Evolutionary conservation across 179 eudicot genomes (phyloP), one percentile per base, ranked within the genome.

Genomic region (Patellifolia procumbens): DNA sequence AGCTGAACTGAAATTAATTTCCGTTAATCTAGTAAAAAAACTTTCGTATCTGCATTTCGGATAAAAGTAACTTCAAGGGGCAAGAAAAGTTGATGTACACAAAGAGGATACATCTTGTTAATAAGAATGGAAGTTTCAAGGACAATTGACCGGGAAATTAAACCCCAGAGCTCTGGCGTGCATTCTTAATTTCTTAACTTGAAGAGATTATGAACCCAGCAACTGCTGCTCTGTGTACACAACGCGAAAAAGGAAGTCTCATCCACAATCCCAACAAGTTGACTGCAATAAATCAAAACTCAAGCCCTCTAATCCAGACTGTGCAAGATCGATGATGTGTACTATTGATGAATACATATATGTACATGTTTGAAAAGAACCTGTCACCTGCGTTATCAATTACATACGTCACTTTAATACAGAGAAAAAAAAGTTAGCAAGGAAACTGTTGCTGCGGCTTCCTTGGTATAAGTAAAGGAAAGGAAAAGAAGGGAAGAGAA

Each of bases 321-420:
- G n/a, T n/a, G n/a, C n/a, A n/a, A n/a, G n/a, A n/a, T n/a, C n/a
- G n/a, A n/a, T n/a, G n/a, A n/a, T n/a, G n/a, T n/a, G n/a, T n/a
- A n/a, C n/a, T n/a, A n/a, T 39, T 11, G 1, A 15, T 24, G n/a
- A 55, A 53, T 15, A 71, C 10, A 22, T 22, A 20, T 34, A 70
- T 70, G 61, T 59, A 53, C 39, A 58, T 58, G 51, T 39, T n/a
- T 24, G 52, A 26, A 39, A 42, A 59, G 37, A 59, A 59, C 45
- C 9, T 39, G 45, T 39, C 9, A 10, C 67, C 67, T 58, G 53
- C 28, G 9, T 58, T 39, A 73, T 8, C 53, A 58, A 42, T 1
- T 70, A 24, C 75, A 58, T 8, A 42, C 13, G 24, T 73, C 15
- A n/a, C n/a, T n/a, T n/a, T n/a, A n/a, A n/a, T n/a, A n/a, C n/a